Percentiles rank a stretch among this genome's conserved stretches.
These are phyloP conservation scores for Polytrichum formosum DNA, from an alignment of 225 moss, liverwort and hornwort genomes.

Conservation along the genomic window DNA sequence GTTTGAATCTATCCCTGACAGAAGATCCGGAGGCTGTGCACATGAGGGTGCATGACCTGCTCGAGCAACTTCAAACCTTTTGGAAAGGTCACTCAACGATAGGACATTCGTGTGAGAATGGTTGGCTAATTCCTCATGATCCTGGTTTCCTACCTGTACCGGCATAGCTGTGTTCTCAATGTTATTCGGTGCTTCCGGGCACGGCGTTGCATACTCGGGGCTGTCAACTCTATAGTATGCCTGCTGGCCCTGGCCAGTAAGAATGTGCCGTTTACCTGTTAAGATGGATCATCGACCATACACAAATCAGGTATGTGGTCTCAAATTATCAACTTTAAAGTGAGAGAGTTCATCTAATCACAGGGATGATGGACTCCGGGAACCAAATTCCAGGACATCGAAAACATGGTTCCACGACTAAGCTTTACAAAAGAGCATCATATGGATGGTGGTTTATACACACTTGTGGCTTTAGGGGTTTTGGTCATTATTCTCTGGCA, in stretches of 20 bases:
- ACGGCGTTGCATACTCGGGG: constrained; percentile 13
- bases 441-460: no score
- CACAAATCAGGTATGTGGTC: no score
- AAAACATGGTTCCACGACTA: no score
- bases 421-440: no score
- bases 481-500: no score
- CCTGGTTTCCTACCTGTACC: constrained; percentile 36
- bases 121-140: constrained; percentile 30
- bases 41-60: constrained; percentile 16
- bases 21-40: constrained; percentile 12
- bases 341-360: no score
- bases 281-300: constrained; percentile 7
- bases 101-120: constrained; percentile 29
- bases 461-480: no score
- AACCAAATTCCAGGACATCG: no score
- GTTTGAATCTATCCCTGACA: constrained; percentile 17
- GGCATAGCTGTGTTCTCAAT: constrained; percentile 13
- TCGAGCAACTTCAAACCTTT: constrained; percentile 24
- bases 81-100: constrained; percentile 20
- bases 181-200: constrained; percentile 10
- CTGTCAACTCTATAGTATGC: constrained; percentile 25
- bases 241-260: constrained; percentile 25
- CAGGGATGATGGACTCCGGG: no score
- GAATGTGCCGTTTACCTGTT: constrained; percentile 33
- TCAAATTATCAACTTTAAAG: no score